Base-by-base conservation (phyloP, 2,329 filamentous ascomycete genomes). In the Neopestalotiopsis sp. region DNA sequence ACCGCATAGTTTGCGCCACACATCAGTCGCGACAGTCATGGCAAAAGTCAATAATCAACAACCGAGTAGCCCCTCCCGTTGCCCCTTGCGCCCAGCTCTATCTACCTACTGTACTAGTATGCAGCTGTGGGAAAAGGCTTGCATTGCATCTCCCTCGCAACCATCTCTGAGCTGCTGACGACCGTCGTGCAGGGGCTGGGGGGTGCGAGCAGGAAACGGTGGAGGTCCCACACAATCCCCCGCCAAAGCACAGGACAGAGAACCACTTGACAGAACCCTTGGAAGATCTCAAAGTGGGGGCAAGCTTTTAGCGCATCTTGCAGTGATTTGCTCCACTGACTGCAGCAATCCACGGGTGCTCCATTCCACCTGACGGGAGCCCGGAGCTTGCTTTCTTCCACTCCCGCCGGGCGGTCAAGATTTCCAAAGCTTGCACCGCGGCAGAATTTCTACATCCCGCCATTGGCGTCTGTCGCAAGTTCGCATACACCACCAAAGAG, bases 341-440 rank as follows among this genome's bases (percentile, higher is more conserved):
- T 58, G 17, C 20, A 32, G 52, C 17, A n/a, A 9, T 1, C 28
- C n/a, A n/a, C n/a, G n/a, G n/a, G n/a, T n/a, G n/a, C n/a, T n/a
- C n/a, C n/a, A n/a, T 30, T 28, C 12, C 4, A 28, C 20, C 13
- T 9, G 13, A 28, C 20, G 6, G 9, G 13, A 59, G 57, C 57
- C 24, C 57, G 57, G 57, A 59, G 30, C 30, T 28, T 24, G 13
- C 57, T 24, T 59, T 59, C 5, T 59, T 59, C 57, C 57, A 59
- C 24, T 59, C 17, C 67, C 69, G 69, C 71, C 73, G 71, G 73
- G 73, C 73, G 72, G 73, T 73, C 70, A 73, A 74, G 71, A 71
- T 74, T 73, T 65, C 38, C 30, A 30, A 24, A 65, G 24, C 20
- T 74, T 74, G 71, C 28, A 30, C 13, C 17, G 28, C 62, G 38